Evolutionary conservation across 176 grass and related monocot species (phyloP).

Genomic region (Puya raimondii): DNA sequence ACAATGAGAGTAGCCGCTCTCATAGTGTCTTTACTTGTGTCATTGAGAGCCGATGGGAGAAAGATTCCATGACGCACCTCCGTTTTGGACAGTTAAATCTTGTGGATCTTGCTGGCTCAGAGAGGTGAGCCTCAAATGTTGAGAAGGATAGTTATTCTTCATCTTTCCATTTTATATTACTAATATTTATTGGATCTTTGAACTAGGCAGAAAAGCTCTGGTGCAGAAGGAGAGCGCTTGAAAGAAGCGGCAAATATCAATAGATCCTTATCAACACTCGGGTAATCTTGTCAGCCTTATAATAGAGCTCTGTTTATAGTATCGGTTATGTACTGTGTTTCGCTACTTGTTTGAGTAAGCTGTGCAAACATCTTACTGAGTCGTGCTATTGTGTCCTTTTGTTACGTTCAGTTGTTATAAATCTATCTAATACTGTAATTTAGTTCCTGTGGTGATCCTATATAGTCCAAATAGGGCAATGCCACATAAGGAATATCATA

Average conservation of each 20-base stretch:
- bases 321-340: neutral
- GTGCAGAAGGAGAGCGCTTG: constrained; percentile 85
- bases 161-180: neutral
- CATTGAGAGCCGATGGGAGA: constrained; percentile 87
- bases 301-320: neutral
- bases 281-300: constrained; percentile 35
- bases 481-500: neutral
- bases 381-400: neutral
- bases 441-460: neutral
- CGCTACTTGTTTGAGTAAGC: neutral
- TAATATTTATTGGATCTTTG: neutral
- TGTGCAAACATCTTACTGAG: neutral
- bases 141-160: neutral
- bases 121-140: constrained; percentile 51
- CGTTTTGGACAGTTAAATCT: constrained; percentile 85
- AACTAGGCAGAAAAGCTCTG: constrained; percentile 95
- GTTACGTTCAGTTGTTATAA: neutral
- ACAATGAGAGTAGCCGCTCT: constrained; percentile 82
- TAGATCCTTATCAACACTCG: constrained; percentile 90
- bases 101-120: constrained; percentile 91
- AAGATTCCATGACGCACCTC: constrained; percentile 65
- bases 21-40: constrained; percentile 92
- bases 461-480: constrained; percentile 1
- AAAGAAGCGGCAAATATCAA: constrained; percentile 98
- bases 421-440: too few species aligned